Percentiles rank a stretch among this genome's conserved stretches.
Evolutionary conservation across 2,329 filamentous ascomycete species (phyloP).

Genomic region (Monilinia vaccinii-corymbosi): DNA sequence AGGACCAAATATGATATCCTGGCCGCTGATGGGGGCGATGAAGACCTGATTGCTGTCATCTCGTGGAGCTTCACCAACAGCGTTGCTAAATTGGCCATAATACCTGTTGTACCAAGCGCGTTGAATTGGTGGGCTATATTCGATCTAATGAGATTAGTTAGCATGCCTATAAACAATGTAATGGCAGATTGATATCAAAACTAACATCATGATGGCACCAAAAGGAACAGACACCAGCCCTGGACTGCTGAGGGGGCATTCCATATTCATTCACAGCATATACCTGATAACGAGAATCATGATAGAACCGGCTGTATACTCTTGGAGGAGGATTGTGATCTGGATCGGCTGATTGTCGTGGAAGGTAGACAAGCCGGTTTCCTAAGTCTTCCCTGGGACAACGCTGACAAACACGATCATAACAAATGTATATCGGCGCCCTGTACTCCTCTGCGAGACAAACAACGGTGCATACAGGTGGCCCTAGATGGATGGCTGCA

Average conservation of each 20-base stretch:
- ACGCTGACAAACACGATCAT: not conserved
- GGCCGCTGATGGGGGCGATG: not conserved
- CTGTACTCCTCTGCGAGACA: not conserved
- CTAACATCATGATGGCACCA: not conserved
- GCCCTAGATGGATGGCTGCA: not conserved
- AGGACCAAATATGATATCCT: not conserved
- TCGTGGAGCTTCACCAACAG: not conserved
- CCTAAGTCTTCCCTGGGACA: not conserved
- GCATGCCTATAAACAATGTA: not conserved
- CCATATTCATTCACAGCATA: not conserved
- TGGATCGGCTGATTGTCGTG: not conserved
- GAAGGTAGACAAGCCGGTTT: not conserved
- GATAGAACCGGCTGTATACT: not conserved
- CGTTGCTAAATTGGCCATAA: not conserved
- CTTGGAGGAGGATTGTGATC: not conserved
- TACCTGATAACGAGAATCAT: not conserved
- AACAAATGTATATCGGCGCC: not conserved
- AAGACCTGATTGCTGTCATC: not conserved
- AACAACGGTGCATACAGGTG: not conserved
- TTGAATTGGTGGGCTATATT: not conserved
- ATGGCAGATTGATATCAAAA: not conserved
- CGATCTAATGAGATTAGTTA: not conserved
- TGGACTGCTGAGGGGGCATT: not conserved
- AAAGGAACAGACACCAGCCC: not conserved
- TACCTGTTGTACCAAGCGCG: not conserved